Evolutionary conservation across 352 stramenopile genomes (phyloP).

Genomic region (Phytophthora aleatoria): DNA sequence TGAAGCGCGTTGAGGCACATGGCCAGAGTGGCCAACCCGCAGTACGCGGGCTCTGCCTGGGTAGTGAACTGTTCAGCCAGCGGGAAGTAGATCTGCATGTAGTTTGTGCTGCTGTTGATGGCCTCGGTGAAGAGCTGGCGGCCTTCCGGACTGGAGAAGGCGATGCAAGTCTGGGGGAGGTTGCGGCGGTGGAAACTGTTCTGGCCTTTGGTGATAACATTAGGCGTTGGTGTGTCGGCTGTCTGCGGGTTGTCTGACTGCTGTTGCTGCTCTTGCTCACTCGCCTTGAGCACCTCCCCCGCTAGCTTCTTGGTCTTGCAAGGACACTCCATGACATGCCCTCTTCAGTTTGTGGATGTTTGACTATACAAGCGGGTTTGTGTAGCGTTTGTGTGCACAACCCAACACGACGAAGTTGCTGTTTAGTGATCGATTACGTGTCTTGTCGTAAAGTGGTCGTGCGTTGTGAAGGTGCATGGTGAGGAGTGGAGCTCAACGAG

Average conservation of each 20-base stretch:
- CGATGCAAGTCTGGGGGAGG: slow-evolving; percentile 77
- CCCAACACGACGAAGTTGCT: slow-evolving; percentile 9
- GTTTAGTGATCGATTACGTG: slow-evolving; percentile 12
- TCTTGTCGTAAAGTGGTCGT: not conserved
- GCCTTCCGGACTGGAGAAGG: slow-evolving; percentile 87
- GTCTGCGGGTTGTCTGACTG: slow-evolving; percentile 25
- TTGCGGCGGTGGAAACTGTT: slow-evolving; percentile 85
- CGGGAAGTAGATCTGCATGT: slow-evolving; percentile 94
- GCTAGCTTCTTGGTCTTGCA: not conserved
- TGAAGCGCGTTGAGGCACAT: slow-evolving; percentile 84
- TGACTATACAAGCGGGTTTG: slow-evolving; percentile 4
- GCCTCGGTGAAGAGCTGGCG: slow-evolving; percentile 86
- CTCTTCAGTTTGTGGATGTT: not conserved
- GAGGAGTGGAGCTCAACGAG: too few species aligned
- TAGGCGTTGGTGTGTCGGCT: slow-evolving; percentile 1
- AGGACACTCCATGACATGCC: not conserved
- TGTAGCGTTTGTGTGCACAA: slow-evolving; percentile 19
- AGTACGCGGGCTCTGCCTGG: slow-evolving; percentile 93
- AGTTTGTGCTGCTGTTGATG: slow-evolving; percentile 57
- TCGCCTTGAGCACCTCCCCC: not conserved
- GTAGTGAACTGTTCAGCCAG: slow-evolving; percentile 91
- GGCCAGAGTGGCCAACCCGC: slow-evolving; percentile 82
- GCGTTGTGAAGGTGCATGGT: too few species aligned
- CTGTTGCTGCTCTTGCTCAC: slow-evolving; percentile 28
- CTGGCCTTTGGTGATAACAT: slow-evolving; percentile 20